Percentiles rank a stretch among this genome's conserved stretches.
phyloP scores from a whole-genome alignment of 805 yeast genomes.

The Debaryomyces maramus region DNA sequence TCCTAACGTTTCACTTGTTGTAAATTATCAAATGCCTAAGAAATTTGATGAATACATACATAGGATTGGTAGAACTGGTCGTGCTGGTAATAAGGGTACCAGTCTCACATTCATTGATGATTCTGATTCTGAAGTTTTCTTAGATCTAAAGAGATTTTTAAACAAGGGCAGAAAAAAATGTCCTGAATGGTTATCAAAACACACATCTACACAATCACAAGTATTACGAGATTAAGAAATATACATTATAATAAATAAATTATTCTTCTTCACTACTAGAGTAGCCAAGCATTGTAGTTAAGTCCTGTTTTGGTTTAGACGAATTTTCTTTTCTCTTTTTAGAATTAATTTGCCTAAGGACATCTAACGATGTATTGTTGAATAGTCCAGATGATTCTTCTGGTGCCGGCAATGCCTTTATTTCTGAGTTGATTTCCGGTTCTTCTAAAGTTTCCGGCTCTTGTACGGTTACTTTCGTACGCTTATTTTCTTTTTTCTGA shows the following conservation, averaged over 20 bases:
- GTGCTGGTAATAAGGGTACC: conserved; percentile 83
- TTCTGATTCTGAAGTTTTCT: conserved; percentile 52
- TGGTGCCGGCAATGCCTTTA: conserved; percentile 3
- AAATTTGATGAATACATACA: conserved; percentile 84
- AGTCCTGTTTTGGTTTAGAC: conserved; percentile 7
- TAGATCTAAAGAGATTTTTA: conserved; percentile 52
- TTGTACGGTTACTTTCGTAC: conserved; percentile 8
- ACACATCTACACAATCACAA: conserved; percentile 13
- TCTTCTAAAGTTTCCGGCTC: conserved; percentile 16
- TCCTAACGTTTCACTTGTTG: conserved; percentile 79
- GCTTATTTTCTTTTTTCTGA: conserved; percentile 21
- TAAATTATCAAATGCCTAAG: conserved; percentile 82
- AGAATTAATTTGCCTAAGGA: conserved; percentile 11
- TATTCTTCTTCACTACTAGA: conserved; percentile 33
- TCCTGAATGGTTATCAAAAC: conserved; percentile 20
- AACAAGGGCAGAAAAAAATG: conserved; percentile 26
- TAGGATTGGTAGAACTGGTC: conserved; percentile 94
- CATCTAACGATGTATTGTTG: conserved; percentile 11
- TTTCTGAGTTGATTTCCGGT: conserved; percentile 5
- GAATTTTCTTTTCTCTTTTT: conserved; percentile 6
- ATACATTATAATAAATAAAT: conserved; percentile 7
- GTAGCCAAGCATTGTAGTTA: conserved; percentile 22
- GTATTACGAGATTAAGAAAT: conserved; percentile 15
- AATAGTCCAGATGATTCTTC: conserved; percentile 9
- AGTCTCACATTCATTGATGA: conserved; percentile 72